Evolutionary conservation across 2,329 filamentous ascomycete genomes (phyloP).

Genomic region (Aspergillus sp.): DNA sequence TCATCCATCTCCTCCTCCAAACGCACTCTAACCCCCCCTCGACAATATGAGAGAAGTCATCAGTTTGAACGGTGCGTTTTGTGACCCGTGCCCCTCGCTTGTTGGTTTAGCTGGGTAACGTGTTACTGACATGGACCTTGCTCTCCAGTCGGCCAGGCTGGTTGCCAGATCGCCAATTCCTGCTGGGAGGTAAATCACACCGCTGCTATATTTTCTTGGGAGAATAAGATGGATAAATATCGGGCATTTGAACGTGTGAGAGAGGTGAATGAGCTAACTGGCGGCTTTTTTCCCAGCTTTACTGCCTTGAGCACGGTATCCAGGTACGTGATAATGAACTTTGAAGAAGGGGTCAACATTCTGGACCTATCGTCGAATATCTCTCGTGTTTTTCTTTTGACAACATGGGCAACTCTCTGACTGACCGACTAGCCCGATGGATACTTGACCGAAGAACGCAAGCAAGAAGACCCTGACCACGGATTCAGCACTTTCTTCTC

Average conservation of each 20-base stretch:
- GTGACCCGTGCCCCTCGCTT: conserved; percentile 17
- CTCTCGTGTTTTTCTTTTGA: not conserved
- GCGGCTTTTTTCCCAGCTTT: conserved; percentile 69
- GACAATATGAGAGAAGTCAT: conserved; percentile 98
- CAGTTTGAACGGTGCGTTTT: conserved; percentile 88
- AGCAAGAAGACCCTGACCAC: conserved; percentile 88
- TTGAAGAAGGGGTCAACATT: not conserved
- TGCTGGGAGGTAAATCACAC: conserved; percentile 93
- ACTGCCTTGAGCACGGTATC: conserved; percentile 99
- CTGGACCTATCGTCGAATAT: not conserved
- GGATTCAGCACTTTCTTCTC: conserved; percentile 99
- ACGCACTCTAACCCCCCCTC: conserved; percentile 23
- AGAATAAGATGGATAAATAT: not conserved
- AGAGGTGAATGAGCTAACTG: conserved; percentile 35
- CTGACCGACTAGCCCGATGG: conserved; percentile 78
- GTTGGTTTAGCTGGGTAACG: conserved; percentile 29
- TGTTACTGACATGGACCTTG: conserved; percentile 27
- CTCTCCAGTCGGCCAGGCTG: conserved; percentile 90
- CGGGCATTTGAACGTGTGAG: not conserved
- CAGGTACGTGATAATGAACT: conserved; percentile 67
- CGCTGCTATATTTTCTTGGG: conserved; percentile 4
- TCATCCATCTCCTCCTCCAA: conserved; percentile 20
- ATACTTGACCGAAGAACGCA: conserved; percentile 97
- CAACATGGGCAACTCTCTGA: conserved; percentile 22
- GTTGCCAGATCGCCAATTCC: conserved; percentile 99